phyloP scores from a whole-genome alignment of 2,329 filamentous ascomycete genomes.

The Alternaria dauci region DNA sequence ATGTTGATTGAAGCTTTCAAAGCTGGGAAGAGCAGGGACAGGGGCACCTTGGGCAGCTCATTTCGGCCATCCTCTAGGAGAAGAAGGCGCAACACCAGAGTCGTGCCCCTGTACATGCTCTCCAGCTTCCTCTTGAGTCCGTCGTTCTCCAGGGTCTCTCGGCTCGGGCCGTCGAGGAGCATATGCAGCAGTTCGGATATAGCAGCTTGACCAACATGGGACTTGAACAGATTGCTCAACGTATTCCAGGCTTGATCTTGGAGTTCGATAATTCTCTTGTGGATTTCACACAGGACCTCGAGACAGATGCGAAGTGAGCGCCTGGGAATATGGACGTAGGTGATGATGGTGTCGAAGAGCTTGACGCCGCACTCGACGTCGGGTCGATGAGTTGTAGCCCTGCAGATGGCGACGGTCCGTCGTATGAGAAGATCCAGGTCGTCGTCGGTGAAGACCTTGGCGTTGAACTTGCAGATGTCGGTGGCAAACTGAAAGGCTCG shows the following conservation, averaged over 20 bases:
- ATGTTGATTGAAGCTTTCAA: slow-evolving; percentile 43
- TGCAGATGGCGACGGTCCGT: slow-evolving; percentile 71
- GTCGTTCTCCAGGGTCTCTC: slow-evolving; percentile 33
- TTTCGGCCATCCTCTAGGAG: slow-evolving; percentile 44
- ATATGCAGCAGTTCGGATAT: slow-evolving; percentile 72
- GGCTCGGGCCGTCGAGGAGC: slow-evolving; percentile 38
- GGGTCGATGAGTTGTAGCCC: slow-evolving; percentile 69
- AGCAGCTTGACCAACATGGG: slow-evolving; percentile 75
- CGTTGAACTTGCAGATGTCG: slow-evolving; percentile 79
- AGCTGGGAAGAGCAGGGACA: slow-evolving; percentile 46
- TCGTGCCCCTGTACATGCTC: slow-evolving; percentile 42
- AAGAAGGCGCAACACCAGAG: slow-evolving; percentile 42
- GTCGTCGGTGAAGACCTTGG: slow-evolving; percentile 70
- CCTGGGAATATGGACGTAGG: slow-evolving; percentile 73
- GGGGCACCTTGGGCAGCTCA: slow-evolving; percentile 46
- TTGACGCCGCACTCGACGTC: slow-evolving; percentile 73
- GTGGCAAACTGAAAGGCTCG: slow-evolving; percentile 71
- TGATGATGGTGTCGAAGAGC: slow-evolving; percentile 75
- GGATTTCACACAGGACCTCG: slow-evolving; percentile 75
- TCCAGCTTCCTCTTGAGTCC: slow-evolving; percentile 29
- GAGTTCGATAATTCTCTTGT: slow-evolving; percentile 69
- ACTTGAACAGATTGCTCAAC: slow-evolving; percentile 74
- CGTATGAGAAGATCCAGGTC: slow-evolving; percentile 69
- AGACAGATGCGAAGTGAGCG: slow-evolving; percentile 71
- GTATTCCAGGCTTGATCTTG: slow-evolving; percentile 74